A percentile compares a stretch with the other conserved stretches of the same genome.
Conservation (phyloP, 805 yeast genomes). For the Candida pseudofarinosa region DNA sequence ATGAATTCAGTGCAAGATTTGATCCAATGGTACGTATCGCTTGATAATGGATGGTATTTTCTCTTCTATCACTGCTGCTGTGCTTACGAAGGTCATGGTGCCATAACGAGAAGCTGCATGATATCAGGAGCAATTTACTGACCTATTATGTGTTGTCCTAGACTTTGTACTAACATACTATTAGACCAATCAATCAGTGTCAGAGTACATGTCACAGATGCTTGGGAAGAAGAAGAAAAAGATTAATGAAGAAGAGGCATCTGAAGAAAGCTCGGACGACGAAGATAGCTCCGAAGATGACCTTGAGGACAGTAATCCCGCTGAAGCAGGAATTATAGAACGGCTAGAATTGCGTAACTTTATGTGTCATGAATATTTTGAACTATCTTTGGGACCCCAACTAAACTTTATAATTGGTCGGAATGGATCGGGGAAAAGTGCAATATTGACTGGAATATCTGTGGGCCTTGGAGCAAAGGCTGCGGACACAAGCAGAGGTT, state of each 20-base stretch:
- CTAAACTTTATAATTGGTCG: constrained; percentile 85
- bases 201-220: constrained; percentile 13
- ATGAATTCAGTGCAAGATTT: not conserved
- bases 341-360: constrained; percentile 65
- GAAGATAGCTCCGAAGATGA: constrained; percentile 6
- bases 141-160: too few species aligned
- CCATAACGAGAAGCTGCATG: too few species aligned
- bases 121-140: too few species aligned
- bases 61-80: too few species aligned
- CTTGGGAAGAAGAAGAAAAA: constrained; percentile 9
- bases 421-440: constrained; percentile 90
- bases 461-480: constrained; percentile 90
- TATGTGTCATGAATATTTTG: constrained; percentile 87
- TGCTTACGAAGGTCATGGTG: too few species aligned
- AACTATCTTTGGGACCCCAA: constrained; percentile 69
- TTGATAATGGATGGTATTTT: too few species aligned
- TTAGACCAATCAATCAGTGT: constrained; percentile 8
- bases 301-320: constrained; percentile 14
- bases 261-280: constrained; percentile 5
- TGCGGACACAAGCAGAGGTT: constrained; percentile 79
- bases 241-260: constrained; percentile 9
- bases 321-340: constrained; percentile 66
- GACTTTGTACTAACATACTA: constrained; percentile 6
- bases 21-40: not conserved
- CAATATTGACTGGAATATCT: constrained; percentile 81